Evolutionary conservation across 176 grass and related monocot genomes (phyloP).

Genomic region (Musa beccarii): DNA sequence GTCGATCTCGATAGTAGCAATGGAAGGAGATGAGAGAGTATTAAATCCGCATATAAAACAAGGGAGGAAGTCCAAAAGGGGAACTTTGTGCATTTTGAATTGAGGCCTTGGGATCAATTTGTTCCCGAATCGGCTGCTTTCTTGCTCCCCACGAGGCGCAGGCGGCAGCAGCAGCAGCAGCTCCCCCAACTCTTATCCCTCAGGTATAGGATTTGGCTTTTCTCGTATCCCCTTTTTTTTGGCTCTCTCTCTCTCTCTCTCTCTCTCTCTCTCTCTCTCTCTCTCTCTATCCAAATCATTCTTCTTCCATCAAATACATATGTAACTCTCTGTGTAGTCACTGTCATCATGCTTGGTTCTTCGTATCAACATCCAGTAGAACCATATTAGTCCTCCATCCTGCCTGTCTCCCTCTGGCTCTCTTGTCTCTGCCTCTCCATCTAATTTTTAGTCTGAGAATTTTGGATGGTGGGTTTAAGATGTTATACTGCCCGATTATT

Average conservation of each 20-base stretch:
- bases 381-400: background rate
- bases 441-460: constrained; percentile 2
- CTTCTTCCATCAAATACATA: constrained; percentile 2
- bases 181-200: constrained; percentile 13
- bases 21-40: background rate
- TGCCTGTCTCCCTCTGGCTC: background rate
- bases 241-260: background rate
- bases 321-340: background rate
- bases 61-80: background rate
- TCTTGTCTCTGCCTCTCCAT: background rate
- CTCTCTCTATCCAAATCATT: background rate
- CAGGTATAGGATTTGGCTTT: constrained; percentile 10
- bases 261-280: background rate
- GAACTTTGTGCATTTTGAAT: background rate
- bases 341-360: background rate
- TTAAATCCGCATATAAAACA: background rate
- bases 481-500: background rate
- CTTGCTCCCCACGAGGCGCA: constrained; percentile 55
- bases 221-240: background rate
- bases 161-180: background rate
- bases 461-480: background rate
- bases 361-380: background rate
- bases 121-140: constrained; percentile 45
- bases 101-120: constrained; percentile 52
- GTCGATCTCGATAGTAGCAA: background rate